Evolutionary conservation across 306 rosid species (phyloP).

Genomic region (barrel medic (Medicago truncatula)): MtrunA17r5.0-ANR NC_053043.1:38449001-38449500

Average conservation of each 20-base stretch:
- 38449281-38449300: conserved; percentile 28
- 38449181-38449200: too few relatives aligned
- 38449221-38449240: conserved; percentile 11
- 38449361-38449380: conserved; percentile 39
- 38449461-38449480: conserved; percentile 35
- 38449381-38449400: conserved; percentile 31
- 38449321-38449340: conserved; percentile 36
- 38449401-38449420: conserved; percentile 48
- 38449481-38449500: conserved; percentile 35
- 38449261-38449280: conserved; percentile 43
- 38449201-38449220: background rate
- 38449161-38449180: too few relatives aligned
- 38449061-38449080: too few relatives aligned
- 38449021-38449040: too few relatives aligned
- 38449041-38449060: too few relatives aligned
- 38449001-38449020: too few relatives aligned
- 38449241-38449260: conserved; percentile 39
- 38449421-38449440: conserved; percentile 60
- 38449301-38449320: background rate
- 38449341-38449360: conserved; percentile 51
- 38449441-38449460: conserved; percentile 47
- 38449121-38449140: too few relatives aligned
- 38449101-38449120: too few relatives aligned
- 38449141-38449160: too few relatives aligned
- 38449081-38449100: too few relatives aligned